Evolutionary conservation across 495 filamentous ascomycete genomes (phyloP).

Genomic region (Trichoderma virens): DNA sequence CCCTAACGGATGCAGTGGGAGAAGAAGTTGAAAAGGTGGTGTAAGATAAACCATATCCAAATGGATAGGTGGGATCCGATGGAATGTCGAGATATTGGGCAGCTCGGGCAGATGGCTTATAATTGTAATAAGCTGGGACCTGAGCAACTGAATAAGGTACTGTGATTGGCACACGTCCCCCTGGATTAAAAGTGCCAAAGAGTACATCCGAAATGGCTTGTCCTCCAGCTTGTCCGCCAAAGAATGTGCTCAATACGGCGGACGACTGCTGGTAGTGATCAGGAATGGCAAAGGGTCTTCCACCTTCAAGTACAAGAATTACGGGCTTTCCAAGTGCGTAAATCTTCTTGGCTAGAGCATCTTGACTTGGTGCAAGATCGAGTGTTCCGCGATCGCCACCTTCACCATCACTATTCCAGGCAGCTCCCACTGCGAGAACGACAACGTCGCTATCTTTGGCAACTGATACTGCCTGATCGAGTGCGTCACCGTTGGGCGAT

Average conservation of each 20-base stretch:
- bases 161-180: constrained; percentile 32
- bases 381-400: constrained; percentile 34
- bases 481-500: constrained; percentile 23
- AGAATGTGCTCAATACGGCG: constrained; percentile 31
- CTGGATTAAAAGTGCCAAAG: constrained; percentile 36
- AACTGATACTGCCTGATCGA: constrained; percentile 26
- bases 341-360: constrained; percentile 26
- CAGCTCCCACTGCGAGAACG: constrained; percentile 34
- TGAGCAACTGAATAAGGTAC: constrained; percentile 30
- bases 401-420: constrained; percentile 40
- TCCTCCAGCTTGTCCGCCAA: constrained; percentile 38
- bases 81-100: constrained; percentile 26
- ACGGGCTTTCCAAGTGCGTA: constrained; percentile 33
- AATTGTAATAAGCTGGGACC: constrained; percentile 34
- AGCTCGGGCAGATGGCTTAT: constrained; percentile 24
- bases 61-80: constrained; percentile 25
- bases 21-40: constrained; percentile 25
- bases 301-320: constrained; percentile 35
- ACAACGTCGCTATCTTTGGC: constrained; percentile 31
- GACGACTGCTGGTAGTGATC: constrained; percentile 29
- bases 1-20: constrained; percentile 17
- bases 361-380: constrained; percentile 26
- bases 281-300: constrained; percentile 35
- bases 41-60: constrained; percentile 35
- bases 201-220: constrained; percentile 41